Evolutionary conservation across 495 filamentous ascomycete genomes (phyloP).

Genomic region (Penicillium verhagenii): DNA sequence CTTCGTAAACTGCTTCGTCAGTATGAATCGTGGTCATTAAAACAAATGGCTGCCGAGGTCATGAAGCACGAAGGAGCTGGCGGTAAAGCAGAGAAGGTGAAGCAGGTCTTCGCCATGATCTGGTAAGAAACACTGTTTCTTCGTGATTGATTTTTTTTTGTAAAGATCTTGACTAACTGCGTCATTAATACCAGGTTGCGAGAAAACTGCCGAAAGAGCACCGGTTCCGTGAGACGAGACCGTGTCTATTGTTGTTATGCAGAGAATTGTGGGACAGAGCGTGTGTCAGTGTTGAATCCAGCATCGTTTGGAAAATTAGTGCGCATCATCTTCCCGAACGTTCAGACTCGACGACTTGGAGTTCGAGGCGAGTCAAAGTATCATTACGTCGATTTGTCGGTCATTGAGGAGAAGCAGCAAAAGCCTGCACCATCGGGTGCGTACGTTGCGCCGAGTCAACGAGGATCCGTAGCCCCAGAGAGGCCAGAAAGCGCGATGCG

Average conservation of each 20-base stretch:
- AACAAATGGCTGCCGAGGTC: slow-evolving; percentile 82
- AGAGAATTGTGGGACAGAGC: slow-evolving; percentile 81
- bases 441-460: slow-evolving; percentile 24
- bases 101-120: slow-evolving; percentile 96
- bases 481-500: slow-evolving; percentile 28
- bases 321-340: slow-evolving; percentile 88
- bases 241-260: slow-evolving; percentile 94
- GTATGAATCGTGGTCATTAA: slow-evolving; percentile 71
- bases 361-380: slow-evolving; percentile 98
- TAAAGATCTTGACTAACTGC: neutral
- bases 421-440: slow-evolving; percentile 30
- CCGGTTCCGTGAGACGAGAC: slow-evolving; percentile 82
- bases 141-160: neutral
- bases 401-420: slow-evolving; percentile 55
- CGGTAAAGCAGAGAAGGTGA: slow-evolving; percentile 82
- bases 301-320: slow-evolving; percentile 98
- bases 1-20: slow-evolving; percentile 77
- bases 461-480: slow-evolving; percentile 17
- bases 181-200: slow-evolving; percentile 67
- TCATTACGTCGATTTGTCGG: slow-evolving; percentile 87
- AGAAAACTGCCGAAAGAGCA: slow-evolving; percentile 74
- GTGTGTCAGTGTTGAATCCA: slow-evolving; percentile 90
- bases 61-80: slow-evolving; percentile 68
- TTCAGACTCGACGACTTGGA: slow-evolving; percentile 87
- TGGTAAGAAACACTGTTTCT: slow-evolving; percentile 70